A percentile compares a stretch with the other conserved stretches of the same genome.
These are phyloP conservation scores for Cryptosporidium meleagridis DNA, from an alignment of 169 alveolate species.

Conservation along the genomic window DNA sequence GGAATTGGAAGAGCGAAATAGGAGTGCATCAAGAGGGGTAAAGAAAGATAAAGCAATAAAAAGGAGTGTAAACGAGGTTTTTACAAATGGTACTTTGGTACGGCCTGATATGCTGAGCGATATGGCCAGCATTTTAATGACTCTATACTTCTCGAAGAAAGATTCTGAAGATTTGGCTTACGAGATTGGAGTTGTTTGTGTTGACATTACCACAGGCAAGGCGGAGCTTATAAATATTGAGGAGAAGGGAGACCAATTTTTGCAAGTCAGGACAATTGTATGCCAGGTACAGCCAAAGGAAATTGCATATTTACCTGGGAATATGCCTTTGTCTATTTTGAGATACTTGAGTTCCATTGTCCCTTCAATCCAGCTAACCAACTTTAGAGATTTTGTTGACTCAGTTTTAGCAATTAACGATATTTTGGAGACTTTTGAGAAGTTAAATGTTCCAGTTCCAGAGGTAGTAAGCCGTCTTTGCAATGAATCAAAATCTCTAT, in stretches of 20 bases:
- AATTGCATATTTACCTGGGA: slow-evolving; percentile 80
- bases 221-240: slow-evolving; percentile 75
- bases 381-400: slow-evolving; percentile 57
- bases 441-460: slow-evolving; percentile 37
- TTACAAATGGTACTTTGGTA: slow-evolving; percentile 93
- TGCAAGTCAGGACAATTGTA: slow-evolving; percentile 78
- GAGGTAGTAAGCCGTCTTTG: slow-evolving; percentile 32
- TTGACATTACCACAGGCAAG: slow-evolving; percentile 86
- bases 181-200: slow-evolving; percentile 87
- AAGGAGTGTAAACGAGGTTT: slow-evolving; percentile 92
- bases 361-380: slow-evolving; percentile 65
- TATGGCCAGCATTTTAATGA: slow-evolving; percentile 71
- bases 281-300: slow-evolving; percentile 87
- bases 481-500: slow-evolving; percentile 21
- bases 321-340: slow-evolving; percentile 48
- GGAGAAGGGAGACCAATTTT: slow-evolving; percentile 80
- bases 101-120: slow-evolving; percentile 84
- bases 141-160: slow-evolving; percentile 53
- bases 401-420: slow-evolving; percentile 56
- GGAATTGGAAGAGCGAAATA: slow-evolving; percentile 90
- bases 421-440: slow-evolving; percentile 34
- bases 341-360: slow-evolving; percentile 45
- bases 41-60: slow-evolving; percentile 89
- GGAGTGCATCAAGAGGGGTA: slow-evolving; percentile 78
- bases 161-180: slow-evolving; percentile 59